Evolutionary conservation across 2,329 filamentous ascomycete genomes (phyloP), one percentile per base, ranked within the genome.

Genomic region (Thielaviopsis populi): DNA sequence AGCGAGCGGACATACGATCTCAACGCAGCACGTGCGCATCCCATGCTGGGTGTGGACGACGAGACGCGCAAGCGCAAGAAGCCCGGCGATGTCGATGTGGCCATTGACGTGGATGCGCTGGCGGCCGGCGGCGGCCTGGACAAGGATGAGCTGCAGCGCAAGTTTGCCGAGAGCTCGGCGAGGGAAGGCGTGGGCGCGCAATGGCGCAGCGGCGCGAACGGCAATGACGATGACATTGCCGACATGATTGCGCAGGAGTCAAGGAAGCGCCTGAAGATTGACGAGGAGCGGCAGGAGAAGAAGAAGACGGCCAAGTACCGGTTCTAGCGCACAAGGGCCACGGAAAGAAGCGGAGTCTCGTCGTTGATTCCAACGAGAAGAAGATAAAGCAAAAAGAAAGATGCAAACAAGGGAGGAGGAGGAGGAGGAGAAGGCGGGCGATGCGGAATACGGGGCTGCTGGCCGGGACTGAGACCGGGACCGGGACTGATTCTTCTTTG

Each of bases 221-320:
- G 84, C 65, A 79, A 81, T 74, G 89, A 95, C 72, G 92, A 97
- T 69, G 92, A 96, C 72, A 75, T 99, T 64, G 92, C 86, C 70
- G 89, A 96, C 70, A 95, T 99, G 89, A 96, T 99, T 76, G 90
- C 90, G 13, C 86, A 89, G 70, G 94, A 97, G 76, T 90, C 86
- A 71, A 82, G 90, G 68, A 97, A 97, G 81, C 83, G 91, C 72
- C 82, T 91, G 72, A 95, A 91, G 81, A 83, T 88, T 68, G 91
- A 96, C 69, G 85, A 89, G 73, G 90, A 95, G 74, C 84, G 85
- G 72, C 80, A 80, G 70, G 80, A 83, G 68, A 86, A 86, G 78
- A 82, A 77, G 74, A 83, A 79, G 72, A 79, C 80, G 69, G 72
- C 73, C 68, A 80, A 80, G 71, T 79, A 80, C 68, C 74, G 75